Evolutionary conservation across 2,329 filamentous ascomycete species (phyloP).

Genomic region (Rugonectria rugulosa): DNA sequence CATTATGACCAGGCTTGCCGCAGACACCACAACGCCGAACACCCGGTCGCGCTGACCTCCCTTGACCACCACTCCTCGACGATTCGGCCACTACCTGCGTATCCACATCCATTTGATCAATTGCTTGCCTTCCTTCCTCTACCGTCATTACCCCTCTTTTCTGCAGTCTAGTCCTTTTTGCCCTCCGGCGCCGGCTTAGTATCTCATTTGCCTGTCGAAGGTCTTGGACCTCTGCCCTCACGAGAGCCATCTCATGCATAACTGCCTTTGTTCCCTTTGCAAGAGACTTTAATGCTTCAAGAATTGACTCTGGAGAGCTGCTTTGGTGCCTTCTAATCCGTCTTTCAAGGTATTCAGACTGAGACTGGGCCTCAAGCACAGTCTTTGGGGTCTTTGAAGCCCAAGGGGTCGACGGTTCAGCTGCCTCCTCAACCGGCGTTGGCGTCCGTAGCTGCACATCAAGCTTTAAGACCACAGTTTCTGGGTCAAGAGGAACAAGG

Average conservation of each 20-base stretch:
- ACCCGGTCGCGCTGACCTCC: neutral
- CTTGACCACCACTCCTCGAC: neutral
- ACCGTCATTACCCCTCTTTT: slow-evolving; percentile 15
- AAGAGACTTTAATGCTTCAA: too few species aligned
- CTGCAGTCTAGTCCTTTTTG: too few species aligned
- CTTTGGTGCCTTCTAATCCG: slow-evolving; percentile 6
- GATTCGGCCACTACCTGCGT: neutral
- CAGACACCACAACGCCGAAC: neutral
- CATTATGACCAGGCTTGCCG: too few species aligned
- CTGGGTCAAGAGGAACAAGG: too few species aligned
- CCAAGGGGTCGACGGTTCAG: too few species aligned
- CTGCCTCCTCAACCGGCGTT: too few species aligned
- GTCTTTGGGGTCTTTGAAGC: too few species aligned
- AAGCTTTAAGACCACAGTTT: too few species aligned
- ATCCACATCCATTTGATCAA: slow-evolving; percentile 20
- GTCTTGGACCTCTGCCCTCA: neutral
- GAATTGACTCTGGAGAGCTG: slow-evolving; percentile 8
- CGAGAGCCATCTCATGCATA: slow-evolving; percentile 1
- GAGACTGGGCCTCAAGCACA: neutral
- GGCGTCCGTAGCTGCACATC: too few species aligned
- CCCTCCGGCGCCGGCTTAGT: too few species aligned
- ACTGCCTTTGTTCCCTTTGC: neutral
- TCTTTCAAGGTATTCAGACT: slow-evolving; percentile 15
- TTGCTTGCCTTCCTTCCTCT: slow-evolving; percentile 12
- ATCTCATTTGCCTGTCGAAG: too few species aligned